A percentile compares a stretch with the other conserved stretches of the same genome.
These are phyloP conservation scores for Serendipita sp. DNA, from an alignment of 1,284 basidiomycete genomes.

Conservation along the genomic window DNA sequence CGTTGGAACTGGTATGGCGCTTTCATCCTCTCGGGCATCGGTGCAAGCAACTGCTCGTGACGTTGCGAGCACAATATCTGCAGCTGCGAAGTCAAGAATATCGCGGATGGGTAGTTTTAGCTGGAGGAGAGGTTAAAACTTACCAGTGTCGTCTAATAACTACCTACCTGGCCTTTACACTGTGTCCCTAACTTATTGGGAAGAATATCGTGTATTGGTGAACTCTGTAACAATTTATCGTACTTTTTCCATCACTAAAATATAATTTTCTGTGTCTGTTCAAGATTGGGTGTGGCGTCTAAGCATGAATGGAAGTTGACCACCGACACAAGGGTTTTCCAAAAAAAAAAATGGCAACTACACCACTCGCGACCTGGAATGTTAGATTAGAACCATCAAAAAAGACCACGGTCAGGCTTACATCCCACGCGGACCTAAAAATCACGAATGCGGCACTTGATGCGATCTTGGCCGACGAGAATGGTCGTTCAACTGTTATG, in stretches of 20 bases:
- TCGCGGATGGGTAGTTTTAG: slow-evolving; percentile 4
- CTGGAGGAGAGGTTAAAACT: neutral
- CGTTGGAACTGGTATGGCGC: neutral
- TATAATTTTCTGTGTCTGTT: too few species aligned
- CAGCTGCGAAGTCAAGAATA: slow-evolving; percentile 1
- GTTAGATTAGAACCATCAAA: slow-evolving; percentile 41
- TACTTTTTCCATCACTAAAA: too few species aligned
- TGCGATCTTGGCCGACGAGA: slow-evolving; percentile 50
- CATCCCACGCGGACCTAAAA: slow-evolving; percentile 56
- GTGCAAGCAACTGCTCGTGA: slow-evolving; percentile 1
- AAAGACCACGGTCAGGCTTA: slow-evolving; percentile 33
- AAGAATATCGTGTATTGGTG: too few species aligned
- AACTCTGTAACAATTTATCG: too few species aligned
- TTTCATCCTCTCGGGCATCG: neutral
- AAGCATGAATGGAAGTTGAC: too few species aligned
- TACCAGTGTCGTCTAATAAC: neutral
- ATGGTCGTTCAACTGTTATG: slow-evolving; percentile 65
- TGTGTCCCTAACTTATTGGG: too few species aligned
- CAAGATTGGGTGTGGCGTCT: too few species aligned
- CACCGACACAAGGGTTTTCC: too few species aligned
- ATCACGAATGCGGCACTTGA: slow-evolving; percentile 78
- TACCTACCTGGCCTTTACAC: too few species aligned
- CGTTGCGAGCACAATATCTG: slow-evolving; percentile 3
- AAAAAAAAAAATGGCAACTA: neutral
- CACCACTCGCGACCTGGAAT: neutral